Evolutionary conservation across 2,329 filamentous ascomycete genomes (phyloP).

Genomic region (Ilyonectria robusta): DNA sequence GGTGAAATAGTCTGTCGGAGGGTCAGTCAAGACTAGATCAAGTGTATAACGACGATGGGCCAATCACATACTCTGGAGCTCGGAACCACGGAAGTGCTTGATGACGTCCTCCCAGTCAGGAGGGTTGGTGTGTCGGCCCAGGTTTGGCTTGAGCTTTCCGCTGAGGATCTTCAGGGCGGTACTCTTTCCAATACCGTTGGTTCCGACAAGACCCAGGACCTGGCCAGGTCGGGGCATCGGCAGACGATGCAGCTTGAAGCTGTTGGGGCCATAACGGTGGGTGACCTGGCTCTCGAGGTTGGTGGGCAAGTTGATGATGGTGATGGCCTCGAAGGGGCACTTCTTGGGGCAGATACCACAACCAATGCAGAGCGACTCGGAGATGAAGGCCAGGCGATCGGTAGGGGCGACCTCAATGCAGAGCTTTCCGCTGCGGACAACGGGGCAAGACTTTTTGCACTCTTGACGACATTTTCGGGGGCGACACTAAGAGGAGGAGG

Average conservation of each 20-base stretch:
- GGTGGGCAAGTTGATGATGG: slow-evolving; percentile 99
- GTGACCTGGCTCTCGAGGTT: slow-evolving; percentile 99
- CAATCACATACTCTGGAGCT: slow-evolving; percentile 85
- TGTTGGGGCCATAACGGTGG: slow-evolving; percentile 98
- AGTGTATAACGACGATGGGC: neutral
- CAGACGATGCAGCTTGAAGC: slow-evolving; percentile 98
- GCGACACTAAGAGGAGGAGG: slow-evolving; percentile 53
- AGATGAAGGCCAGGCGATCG: slow-evolving; percentile 98
- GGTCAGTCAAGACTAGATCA: neutral
- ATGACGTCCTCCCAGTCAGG: slow-evolving; percentile 99
- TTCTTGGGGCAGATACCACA: slow-evolving; percentile 99
- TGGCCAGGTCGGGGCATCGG: slow-evolving; percentile 96
- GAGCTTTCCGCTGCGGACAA: slow-evolving; percentile 96
- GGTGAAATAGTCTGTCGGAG: slow-evolving; percentile 86
- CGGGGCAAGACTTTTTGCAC: slow-evolving; percentile 98
- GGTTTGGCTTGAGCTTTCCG: slow-evolving; percentile 97
- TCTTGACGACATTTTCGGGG: slow-evolving; percentile 92
- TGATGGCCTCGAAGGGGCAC: slow-evolving; percentile 98
- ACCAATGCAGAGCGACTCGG: slow-evolving; percentile 94
- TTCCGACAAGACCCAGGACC: slow-evolving; percentile 95
- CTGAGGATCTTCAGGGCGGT: slow-evolving; percentile 99
- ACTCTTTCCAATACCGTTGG: slow-evolving; percentile 99
- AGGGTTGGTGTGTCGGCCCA: slow-evolving; percentile 95
- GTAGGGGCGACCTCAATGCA: slow-evolving; percentile 93
- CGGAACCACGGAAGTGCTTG: slow-evolving; percentile 97